phyloP scores from a whole-genome alignment of 768 basidiomycete species.

The Tylopilus vinaceipallidus region DNA sequence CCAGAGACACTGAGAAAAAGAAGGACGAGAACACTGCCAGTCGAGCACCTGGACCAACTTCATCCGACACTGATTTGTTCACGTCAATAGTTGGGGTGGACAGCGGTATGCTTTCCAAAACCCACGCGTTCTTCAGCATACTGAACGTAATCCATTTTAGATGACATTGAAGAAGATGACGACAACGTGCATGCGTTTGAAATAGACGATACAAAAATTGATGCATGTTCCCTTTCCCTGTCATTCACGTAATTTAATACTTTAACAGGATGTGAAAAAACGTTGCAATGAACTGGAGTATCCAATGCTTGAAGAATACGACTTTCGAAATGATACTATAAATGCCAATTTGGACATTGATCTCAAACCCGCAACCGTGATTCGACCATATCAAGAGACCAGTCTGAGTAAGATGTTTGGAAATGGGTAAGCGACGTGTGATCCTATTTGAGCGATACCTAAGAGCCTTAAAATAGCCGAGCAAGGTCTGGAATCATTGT shows the following conservation, averaged over 20 bases:
- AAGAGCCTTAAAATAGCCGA: constrained; percentile 52
- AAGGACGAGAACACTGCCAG: constrained; percentile 52
- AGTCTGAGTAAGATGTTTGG: constrained; percentile 99
- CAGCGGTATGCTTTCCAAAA: constrained; percentile 50
- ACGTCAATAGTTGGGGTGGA: constrained; percentile 97
- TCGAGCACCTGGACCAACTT: constrained; percentile 26
- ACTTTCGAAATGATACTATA: constrained; percentile 94
- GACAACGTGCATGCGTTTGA: constrained; percentile 97
- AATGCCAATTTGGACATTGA: constrained; percentile 98
- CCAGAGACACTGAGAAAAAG: constrained; percentile 68
- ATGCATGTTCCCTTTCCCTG: constrained; percentile 48
- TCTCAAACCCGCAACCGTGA: constrained; percentile 95
- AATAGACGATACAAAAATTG: constrained; percentile 91
- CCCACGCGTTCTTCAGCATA: background rate
- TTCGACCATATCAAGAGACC: constrained; percentile 98
- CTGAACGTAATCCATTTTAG: constrained; percentile 38
- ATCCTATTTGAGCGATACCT: background rate
- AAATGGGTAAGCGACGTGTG: constrained; percentile 66
- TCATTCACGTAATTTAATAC: constrained; percentile 7
- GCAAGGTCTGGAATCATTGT: constrained; percentile 98
- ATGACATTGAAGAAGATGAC: constrained; percentile 97
- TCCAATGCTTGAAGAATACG: constrained; percentile 98
- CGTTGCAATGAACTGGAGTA: constrained; percentile 96
- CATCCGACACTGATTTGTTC: constrained; percentile 76
- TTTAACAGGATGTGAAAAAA: constrained; percentile 83